Evolutionary conservation across 2,329 filamentous ascomycete species (phyloP).

Genomic region (Aspergillus arachidicola): DNA sequence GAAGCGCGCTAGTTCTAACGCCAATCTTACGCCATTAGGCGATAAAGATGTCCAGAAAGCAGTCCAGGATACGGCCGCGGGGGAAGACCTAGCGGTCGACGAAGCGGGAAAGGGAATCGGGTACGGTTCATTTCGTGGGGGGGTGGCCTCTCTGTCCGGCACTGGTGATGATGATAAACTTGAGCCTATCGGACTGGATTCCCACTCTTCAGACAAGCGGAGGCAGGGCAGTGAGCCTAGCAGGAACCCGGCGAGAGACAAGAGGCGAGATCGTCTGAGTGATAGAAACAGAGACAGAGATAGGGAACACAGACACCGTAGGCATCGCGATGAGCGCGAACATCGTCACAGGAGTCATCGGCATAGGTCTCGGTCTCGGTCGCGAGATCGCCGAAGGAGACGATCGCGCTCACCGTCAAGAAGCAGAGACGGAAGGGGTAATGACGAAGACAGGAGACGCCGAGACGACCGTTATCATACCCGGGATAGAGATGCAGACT

Average conservation of each 20-base stretch:
- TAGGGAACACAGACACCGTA: slow-evolving; percentile 52
- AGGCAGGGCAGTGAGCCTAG: slow-evolving; percentile 36
- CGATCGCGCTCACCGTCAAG: slow-evolving; percentile 32
- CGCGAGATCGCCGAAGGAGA: slow-evolving; percentile 28
- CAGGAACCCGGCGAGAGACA: slow-evolving; percentile 35
- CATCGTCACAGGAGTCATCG: slow-evolving; percentile 37
- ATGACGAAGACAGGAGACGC: slow-evolving; percentile 27
- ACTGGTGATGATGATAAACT: slow-evolving; percentile 29
- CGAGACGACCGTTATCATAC: slow-evolving; percentile 30
- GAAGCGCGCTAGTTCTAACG: slow-evolving; percentile 63
- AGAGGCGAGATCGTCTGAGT: slow-evolving; percentile 31
- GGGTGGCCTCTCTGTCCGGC: slow-evolving; percentile 36
- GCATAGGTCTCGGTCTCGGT: slow-evolving; percentile 34
- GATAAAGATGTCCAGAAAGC: slow-evolving; percentile 60
- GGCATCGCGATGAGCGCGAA: slow-evolving; percentile 34
- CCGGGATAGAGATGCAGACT: slow-evolving; percentile 29
- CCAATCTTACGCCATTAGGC: slow-evolving; percentile 64
- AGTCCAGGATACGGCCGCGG: slow-evolving; percentile 45
- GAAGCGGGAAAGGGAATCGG: slow-evolving; percentile 36
- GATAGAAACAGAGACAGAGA: slow-evolving; percentile 32
- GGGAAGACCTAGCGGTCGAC: slow-evolving; percentile 27
- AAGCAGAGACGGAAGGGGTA: slow-evolving; percentile 29
- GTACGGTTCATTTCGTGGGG: slow-evolving; percentile 33
- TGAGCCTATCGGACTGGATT: slow-evolving; percentile 27
- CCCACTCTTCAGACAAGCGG: slow-evolving; percentile 23